phyloP scores from a whole-genome alignment of 495 filamentous ascomycete species.

The Neurospora sp. region DNA sequence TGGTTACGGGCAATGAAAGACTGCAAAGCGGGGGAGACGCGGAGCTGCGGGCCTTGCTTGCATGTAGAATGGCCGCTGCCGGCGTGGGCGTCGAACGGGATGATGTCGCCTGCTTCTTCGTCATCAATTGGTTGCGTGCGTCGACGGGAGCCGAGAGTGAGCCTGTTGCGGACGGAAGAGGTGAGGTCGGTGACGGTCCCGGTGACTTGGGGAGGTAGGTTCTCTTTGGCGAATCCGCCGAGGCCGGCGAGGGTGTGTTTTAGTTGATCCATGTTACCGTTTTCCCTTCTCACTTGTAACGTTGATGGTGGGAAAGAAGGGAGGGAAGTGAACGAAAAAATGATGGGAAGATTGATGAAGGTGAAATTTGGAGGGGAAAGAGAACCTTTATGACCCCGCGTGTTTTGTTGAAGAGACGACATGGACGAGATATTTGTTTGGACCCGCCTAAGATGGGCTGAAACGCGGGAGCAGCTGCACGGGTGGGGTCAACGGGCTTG shows the following conservation, averaged over 20 bases:
- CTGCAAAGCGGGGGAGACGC: slow-evolving; percentile 38
- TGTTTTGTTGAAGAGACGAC: too few relatives aligned
- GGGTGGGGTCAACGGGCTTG: not conserved
- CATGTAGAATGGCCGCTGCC: slow-evolving; percentile 39
- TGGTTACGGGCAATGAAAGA: slow-evolving; percentile 31
- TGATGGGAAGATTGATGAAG: too few relatives aligned
- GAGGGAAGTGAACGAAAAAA: too few relatives aligned
- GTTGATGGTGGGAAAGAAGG: too few relatives aligned
- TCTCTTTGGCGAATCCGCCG: not conserved
- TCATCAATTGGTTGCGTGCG: slow-evolving; percentile 19
- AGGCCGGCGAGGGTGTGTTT: not conserved
- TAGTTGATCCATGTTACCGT: not conserved
- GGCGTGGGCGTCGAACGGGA: slow-evolving; percentile 33
- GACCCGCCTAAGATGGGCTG: not conserved
- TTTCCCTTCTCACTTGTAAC: too few relatives aligned
- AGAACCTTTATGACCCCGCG: not conserved
- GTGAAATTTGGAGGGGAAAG: not conserved
- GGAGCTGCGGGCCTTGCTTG: slow-evolving; percentile 17
- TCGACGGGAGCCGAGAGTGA: not conserved
- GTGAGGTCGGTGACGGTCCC: not conserved
- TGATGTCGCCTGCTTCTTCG: slow-evolving; percentile 41
- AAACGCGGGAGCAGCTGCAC: not conserved
- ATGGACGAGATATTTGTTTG: not conserved
- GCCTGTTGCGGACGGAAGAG: not conserved
- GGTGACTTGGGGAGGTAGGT: not conserved